A percentile compares a stretch with the other conserved stretches of the same genome.
phyloP scores from a whole-genome alignment of 495 filamentous ascomycete species.

The Cairneyella variabilis region DNA sequence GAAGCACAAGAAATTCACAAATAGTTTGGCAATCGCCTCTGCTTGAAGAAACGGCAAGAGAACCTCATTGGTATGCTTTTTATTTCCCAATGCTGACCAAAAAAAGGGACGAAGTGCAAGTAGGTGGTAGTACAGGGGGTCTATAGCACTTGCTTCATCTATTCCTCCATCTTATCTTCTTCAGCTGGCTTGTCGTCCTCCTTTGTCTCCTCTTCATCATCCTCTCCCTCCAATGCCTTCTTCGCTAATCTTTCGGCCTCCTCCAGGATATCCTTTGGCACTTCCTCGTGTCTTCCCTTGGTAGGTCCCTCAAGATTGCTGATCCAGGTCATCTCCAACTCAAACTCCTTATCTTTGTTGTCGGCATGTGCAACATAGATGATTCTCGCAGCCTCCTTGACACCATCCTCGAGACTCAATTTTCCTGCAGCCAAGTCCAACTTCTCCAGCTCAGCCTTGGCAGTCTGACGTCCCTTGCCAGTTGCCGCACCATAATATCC shows the following conservation, averaged over 20 bases:
- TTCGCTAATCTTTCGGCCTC: conserved; percentile 89
- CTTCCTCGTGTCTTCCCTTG: conserved; percentile 84
- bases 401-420: conserved; percentile 77
- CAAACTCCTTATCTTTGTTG: conserved; percentile 96
- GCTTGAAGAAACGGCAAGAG: too few species aligned
- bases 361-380: conserved; percentile 97
- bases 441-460: conserved; percentile 97
- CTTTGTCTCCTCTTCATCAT: conserved; percentile 59
- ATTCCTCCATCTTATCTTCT: conserved; percentile 76
- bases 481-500: conserved; percentile 98
- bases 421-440: conserved; percentile 75
- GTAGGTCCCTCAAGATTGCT: conserved; percentile 78
- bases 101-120: too few species aligned
- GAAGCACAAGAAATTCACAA: too few species aligned
- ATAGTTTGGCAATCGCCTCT: too few species aligned
- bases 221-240: conserved; percentile 67
- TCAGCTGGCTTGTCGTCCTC: conserved; percentile 39
- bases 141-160: conserved; percentile 28
- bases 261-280: conserved; percentile 81
- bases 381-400: conserved; percentile 94
- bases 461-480: conserved; percentile 91
- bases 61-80: too few species aligned
- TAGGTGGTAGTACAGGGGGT: conserved; percentile 26
- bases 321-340: conserved; percentile 98
- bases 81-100: too few species aligned